Evolutionary conservation across 1,284 basidiomycete species (phyloP), one percentile per base, ranked within the genome.

Genomic region (Sporisorium graminicola): DNA sequence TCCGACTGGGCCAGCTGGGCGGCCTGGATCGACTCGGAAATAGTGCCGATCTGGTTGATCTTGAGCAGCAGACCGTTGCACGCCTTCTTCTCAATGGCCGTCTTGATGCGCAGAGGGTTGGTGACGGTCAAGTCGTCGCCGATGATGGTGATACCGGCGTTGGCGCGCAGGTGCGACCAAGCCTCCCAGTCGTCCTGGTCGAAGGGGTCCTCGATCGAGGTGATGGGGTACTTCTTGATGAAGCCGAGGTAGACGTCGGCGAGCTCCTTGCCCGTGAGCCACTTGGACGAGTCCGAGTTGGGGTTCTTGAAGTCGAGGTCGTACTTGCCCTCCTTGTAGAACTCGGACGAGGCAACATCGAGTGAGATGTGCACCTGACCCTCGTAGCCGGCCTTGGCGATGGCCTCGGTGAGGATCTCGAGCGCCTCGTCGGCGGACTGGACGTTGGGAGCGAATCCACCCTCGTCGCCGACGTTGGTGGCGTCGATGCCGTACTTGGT

Each of bases 301-400:
- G 96, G 93, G 91, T 98, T 98, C 91, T 99, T 95, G 91, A 96
- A 98, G 90, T 99, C 95, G 73, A 99, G 89, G 87, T 99, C 96
- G 89, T 99, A 99, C 90, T 98, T 98, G 86, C 95, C 96, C 24
- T 98, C 95, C 91, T 98, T 99, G 93, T 94, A 99, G 90, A 99
- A 99, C 88, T 99, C 97, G 86, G 96, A 99, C 22, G 95, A 98
- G 71, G 97, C 96, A 75, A 99, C 97, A 84, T 99, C 97, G 81
- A 99, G 93, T 78, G 93, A 96, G 87, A 99, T 99, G 89, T 98
- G 94, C 88, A 99, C 92, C 89, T 97, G 95, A 86, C 95, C 96
- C 87, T 96, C 93, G 88, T 98, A 99, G 50, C 97, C 97, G 49
- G 96, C 95, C 89, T 94, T 94, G 88, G 93, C 91, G 89, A 99